Percentiles rank a stretch among this genome's conserved stretches.
Conservation (phyloP, 2,329 filamentous ascomycete genomes). For the Ambrosiella beaveri region DNA sequence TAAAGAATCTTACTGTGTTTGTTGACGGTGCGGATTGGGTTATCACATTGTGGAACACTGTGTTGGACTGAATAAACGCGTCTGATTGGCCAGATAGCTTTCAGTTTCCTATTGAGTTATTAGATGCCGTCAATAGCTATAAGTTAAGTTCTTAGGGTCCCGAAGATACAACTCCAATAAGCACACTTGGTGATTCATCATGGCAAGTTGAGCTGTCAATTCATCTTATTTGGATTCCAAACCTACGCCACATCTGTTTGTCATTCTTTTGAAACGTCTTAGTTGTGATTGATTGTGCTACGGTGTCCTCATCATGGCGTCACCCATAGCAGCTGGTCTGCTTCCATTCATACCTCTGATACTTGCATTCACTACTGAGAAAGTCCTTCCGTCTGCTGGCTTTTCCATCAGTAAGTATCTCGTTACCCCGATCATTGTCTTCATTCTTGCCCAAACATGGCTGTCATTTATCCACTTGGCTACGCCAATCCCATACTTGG, state of each 20-base stretch:
- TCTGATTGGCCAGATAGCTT: not conserved
- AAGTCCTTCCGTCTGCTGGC: not conserved
- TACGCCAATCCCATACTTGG: slow-evolving; percentile 35
- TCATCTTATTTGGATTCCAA: too few relatives aligned
- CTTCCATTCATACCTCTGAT: too few relatives aligned
- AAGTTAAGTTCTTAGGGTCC: not conserved
- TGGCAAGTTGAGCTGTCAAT: too few relatives aligned
- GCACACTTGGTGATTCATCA: too few relatives aligned
- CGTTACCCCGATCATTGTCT: slow-evolving; percentile 13
- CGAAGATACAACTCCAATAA: too few relatives aligned
- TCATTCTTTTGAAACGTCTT: too few relatives aligned
- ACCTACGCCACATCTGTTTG: too few relatives aligned
- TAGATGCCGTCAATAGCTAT: not conserved
- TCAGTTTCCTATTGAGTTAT: not conserved
- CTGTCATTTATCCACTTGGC: slow-evolving; percentile 21
- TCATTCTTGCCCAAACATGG: slow-evolving; percentile 22
- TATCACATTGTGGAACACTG: not conserved
- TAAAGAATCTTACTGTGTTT: not conserved
- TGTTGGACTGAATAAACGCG: not conserved
- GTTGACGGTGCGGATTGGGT: not conserved
- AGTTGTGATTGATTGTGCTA: too few relatives aligned
- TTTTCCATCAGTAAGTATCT: slow-evolving; percentile 2
- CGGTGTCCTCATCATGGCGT: too few relatives aligned
- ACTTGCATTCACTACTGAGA: too few relatives aligned
- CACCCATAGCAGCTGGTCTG: too few relatives aligned